These are phyloP conservation scores for Trametopsis cervina DNA, from an alignment of 768 basidiomycete genomes.

Conservation along the genomic window DNA sequence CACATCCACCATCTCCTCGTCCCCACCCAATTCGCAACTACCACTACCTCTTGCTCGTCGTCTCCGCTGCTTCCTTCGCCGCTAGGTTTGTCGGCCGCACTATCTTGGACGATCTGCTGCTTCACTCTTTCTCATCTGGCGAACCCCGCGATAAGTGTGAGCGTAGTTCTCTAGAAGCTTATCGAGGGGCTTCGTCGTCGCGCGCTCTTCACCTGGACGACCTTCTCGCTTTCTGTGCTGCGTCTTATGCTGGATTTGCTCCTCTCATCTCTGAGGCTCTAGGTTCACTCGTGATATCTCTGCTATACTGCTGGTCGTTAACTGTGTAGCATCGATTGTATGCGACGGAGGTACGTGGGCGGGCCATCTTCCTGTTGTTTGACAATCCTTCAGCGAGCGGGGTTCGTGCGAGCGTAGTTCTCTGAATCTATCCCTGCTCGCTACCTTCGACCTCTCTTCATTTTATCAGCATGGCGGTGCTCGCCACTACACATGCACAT, in stretches of 20 bases:
- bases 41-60: neutral
- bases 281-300: no score
- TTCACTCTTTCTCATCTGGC: neutral
- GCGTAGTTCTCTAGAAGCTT: constrained; percentile 42
- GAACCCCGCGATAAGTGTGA: constrained; percentile 28
- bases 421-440: constrained; percentile 22
- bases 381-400: neutral
- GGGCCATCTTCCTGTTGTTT: no score
- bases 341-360: no score
- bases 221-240: no score
- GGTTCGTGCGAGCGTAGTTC: constrained; percentile 29
- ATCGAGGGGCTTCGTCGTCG: neutral
- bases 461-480: no score
- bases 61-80: neutral
- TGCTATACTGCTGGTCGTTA: no score
- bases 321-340: no score
- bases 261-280: no score
- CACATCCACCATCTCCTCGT: constrained; percentile 5
- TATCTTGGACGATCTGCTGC: neutral
- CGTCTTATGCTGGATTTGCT: no score
- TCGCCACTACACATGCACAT: no score
- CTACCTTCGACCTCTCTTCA: neutral
- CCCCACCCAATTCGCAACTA: constrained; percentile 2
- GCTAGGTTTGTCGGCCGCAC: neutral
- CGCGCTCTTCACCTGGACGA: no score